Base-by-base conservation (phyloP, 768 basidiomycete species). In the Podaxis sp. region DNA sequence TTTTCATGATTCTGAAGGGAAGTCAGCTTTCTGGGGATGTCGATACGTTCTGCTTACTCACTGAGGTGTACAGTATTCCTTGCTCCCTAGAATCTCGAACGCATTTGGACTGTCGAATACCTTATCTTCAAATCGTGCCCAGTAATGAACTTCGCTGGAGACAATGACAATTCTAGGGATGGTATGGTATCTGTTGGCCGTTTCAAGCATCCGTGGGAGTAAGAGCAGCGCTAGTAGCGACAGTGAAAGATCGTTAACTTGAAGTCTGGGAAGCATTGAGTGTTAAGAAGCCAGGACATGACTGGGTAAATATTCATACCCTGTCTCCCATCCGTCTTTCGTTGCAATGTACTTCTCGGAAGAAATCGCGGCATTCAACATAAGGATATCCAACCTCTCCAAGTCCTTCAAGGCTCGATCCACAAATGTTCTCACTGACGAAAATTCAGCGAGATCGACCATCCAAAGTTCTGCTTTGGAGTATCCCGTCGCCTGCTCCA, bases 271-370 rank as follows among this genome's bases (percentile, higher is more conserved):
- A 11, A n/a, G 3, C 29, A 33, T 33, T 33, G 9, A 59, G 17
- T 27, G 5, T 29, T 17, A 22, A 13, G 6, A 27, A 25, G 4
- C 7, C 29, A 29, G 9, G 22, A 22, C 12, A 15, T 22, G 15
- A 25, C 24, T 46, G 19, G 0, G 7, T 19, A 8, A 52, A 7
- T 13, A 69, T 74, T 6, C 51, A 19, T 46, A 83, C 84, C 65
- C 69, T 13, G 69, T 55, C 64, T 85, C 83, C 80, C 79, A 85
- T 8, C 80, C 83, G 67, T 85, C 78, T 0, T 56, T 50, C 4
- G 65, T 66, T n/a, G 51, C 36, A 0, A 78, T 79, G 5, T 65
- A 54, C 4, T 68, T 0, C 0, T 22, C 1, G 0, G 55, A 17
- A 1, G 49, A n/a, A 2, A 77, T 59, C 0, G 64, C 80, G 0